phyloP scores from a whole-genome alignment of 75 land plant species.

The Cunninghamia lanceolata region DNA sequence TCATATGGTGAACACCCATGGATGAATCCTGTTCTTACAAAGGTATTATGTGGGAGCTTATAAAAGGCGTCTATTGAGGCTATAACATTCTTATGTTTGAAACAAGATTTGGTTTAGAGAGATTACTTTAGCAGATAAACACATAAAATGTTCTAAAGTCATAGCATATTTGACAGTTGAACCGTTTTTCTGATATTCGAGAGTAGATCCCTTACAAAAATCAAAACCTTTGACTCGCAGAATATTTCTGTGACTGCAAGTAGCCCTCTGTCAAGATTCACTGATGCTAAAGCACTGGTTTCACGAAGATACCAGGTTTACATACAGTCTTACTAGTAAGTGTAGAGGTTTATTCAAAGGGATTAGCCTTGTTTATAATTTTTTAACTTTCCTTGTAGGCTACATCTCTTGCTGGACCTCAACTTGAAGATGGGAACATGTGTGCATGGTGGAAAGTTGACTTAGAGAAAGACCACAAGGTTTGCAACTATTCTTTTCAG shows the following conservation, averaged over 20 bases:
- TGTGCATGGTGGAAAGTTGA: slow-evolving; percentile 97
- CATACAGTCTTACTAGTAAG: neutral
- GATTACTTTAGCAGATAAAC: neutral
- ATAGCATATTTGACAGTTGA: neutral
- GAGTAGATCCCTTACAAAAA: slow-evolving; percentile 1
- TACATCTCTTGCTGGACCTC: slow-evolving; percentile 88
- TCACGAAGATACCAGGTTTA: slow-evolving; percentile 89
- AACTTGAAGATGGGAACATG: slow-evolving; percentile 60
- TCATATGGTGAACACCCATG: slow-evolving; percentile 91
- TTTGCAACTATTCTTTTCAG: neutral
- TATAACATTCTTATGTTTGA: neutral
- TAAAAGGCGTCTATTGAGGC: neutral
- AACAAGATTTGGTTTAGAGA: neutral
- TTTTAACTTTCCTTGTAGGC: slow-evolving; percentile 40
- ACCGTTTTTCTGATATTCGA: neutral
- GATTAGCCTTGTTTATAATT: no score
- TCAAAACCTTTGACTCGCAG: slow-evolving; percentile 33
- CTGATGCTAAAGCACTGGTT: slow-evolving; percentile 82
- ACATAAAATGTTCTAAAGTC: neutral
- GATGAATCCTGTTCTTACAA: slow-evolving; percentile 90
- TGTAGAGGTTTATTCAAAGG: neutral
- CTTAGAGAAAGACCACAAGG: slow-evolving; percentile 87
- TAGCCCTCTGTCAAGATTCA: slow-evolving; percentile 83
- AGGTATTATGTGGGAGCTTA: slow-evolving; percentile 39
- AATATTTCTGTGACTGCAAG: slow-evolving; percentile 74